Evolutionary conservation across 768 basidiomycete species (phyloP), one percentile per base, ranked within the genome.

Genomic region (Chiua virens): DNA sequence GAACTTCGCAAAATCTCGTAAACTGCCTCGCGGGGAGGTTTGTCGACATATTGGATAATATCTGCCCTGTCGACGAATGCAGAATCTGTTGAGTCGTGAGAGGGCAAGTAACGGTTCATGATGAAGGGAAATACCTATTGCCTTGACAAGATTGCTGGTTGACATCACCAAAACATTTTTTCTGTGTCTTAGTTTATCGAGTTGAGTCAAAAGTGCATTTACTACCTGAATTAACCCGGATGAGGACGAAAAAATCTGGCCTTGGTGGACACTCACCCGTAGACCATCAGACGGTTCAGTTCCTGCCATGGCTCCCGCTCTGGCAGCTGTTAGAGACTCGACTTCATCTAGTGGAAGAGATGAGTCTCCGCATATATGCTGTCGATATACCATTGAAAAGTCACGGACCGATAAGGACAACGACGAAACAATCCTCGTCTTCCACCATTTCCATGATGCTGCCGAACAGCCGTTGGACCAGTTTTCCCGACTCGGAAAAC

Each of bases 401-500:
- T 20, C 30, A 57, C 64, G 47, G 48, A 88, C 95, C 96, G 50
- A 99, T 99, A 38, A 99, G 77, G 17, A 99, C 92, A 5, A 97
- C 85, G 3, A 99, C 86, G 61, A 99, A 98, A 15, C 83, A 82
- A 50, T 86, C 84, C 55, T 95, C 91, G 60, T 98, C 94, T 44
- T 97, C 94, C 0, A 90, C 87, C 71, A 98, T 79, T 57, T 97
- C 94, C 35, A 80, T 89, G 50, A 99, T 92, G 52, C 80, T 89
- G 35, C 78, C 81, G 66, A 98, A 99, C 17, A 99, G 75, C 42
- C 89, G 82, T 63, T 98, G 96, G 2, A 99, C 97, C 25, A 99
- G 83, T 69, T 99, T 99, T 15, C 97, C 97, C 0, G 94, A 97
- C 66, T 99, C 97, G 0, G 95, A 98, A 72, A 98, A 99, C 96